These are phyloP conservation scores for Macroventuria anomochaeta DNA, from an alignment of 2,329 filamentous ascomycete genomes.

Conservation along the genomic window DNA sequence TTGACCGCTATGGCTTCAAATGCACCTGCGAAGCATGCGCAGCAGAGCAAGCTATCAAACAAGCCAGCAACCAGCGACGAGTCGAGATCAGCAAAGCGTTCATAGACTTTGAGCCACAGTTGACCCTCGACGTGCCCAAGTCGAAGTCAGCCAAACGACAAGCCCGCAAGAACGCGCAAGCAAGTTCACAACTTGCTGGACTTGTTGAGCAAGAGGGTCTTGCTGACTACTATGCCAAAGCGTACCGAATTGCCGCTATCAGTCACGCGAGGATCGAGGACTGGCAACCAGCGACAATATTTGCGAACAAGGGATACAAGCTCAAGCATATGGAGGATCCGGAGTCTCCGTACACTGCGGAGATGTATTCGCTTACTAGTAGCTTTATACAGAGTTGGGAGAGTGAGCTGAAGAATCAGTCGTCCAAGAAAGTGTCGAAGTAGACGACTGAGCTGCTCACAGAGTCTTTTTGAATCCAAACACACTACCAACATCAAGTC, in stretches of 20 bases:
- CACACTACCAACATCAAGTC: too few relatives aligned
- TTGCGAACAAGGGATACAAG: conserved; percentile 42
- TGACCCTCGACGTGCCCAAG: conserved; percentile 31
- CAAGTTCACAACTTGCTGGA: conserved; percentile 36
- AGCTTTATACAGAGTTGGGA: conserved; percentile 43
- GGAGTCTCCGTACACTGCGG: conserved; percentile 32
- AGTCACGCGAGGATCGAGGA: conserved; percentile 37
- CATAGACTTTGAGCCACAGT: conserved; percentile 33
- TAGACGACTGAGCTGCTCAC: background rate
- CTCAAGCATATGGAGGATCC: conserved; percentile 39
- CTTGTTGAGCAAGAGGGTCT: conserved; percentile 45
- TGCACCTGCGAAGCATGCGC: conserved; percentile 49
- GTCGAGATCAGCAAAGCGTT: conserved; percentile 38
- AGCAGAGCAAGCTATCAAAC: conserved; percentile 20
- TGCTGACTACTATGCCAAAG: conserved; percentile 45
- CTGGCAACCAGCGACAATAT: conserved; percentile 41
- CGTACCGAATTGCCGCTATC: conserved; percentile 42
- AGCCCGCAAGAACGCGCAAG: conserved; percentile 36
- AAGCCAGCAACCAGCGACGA: conserved; percentile 38
- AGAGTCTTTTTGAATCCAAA: too few relatives aligned
- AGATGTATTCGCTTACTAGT: conserved; percentile 40
- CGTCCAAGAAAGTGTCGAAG: background rate
- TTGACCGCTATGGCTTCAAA: conserved; percentile 46
- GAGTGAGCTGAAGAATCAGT: conserved; percentile 27
- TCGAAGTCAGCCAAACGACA: conserved; percentile 29